phyloP scores from a whole-genome alignment of 306 rosid species.

The Rosa persica region DNA sequence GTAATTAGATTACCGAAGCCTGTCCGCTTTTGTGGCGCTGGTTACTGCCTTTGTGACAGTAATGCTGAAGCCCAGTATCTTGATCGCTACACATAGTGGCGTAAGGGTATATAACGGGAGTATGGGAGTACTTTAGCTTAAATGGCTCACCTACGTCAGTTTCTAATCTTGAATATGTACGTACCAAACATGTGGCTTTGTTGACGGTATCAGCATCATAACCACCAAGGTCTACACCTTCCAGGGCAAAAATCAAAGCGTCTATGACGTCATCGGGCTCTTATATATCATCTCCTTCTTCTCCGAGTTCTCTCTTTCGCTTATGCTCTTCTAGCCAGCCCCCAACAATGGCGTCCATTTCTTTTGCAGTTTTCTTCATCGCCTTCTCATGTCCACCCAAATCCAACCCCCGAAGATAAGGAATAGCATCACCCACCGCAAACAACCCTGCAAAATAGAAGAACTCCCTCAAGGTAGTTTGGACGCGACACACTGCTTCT shows the following conservation, averaged over 20 bases:
- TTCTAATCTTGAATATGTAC: not conserved
- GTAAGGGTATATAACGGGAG: no score
- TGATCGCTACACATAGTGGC: no score
- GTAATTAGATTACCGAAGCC: no score
- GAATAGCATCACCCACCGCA: slow-evolving; percentile 20
- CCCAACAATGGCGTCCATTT: not conserved
- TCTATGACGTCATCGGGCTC: slow-evolving; percentile 26
- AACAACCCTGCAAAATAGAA: not conserved
- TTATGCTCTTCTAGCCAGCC: slow-evolving; percentile 31
- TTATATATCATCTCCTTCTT: not conserved
- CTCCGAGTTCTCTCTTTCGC: not conserved
- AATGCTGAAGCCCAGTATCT: no score
- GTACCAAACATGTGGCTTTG: slow-evolving; percentile 34
- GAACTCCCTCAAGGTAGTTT: not conserved
- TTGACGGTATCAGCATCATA: slow-evolving; percentile 17
- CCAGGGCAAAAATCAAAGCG: slow-evolving; percentile 12
- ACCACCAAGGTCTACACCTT: not conserved
- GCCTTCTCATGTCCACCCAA: slow-evolving; percentile 35
- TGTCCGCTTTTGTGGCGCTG: no score
- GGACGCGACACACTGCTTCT: not conserved
- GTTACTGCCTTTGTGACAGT: no score
- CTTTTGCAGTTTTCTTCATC: slow-evolving; percentile 21
- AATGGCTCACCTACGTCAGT: no score
- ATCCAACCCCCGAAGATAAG: slow-evolving; percentile 34
- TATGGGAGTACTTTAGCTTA: no score